These are phyloP conservation scores for Porphyrellus cyaneotinctus DNA, from an alignment of 768 basidiomycete species.

Conservation along the genomic window DNA sequence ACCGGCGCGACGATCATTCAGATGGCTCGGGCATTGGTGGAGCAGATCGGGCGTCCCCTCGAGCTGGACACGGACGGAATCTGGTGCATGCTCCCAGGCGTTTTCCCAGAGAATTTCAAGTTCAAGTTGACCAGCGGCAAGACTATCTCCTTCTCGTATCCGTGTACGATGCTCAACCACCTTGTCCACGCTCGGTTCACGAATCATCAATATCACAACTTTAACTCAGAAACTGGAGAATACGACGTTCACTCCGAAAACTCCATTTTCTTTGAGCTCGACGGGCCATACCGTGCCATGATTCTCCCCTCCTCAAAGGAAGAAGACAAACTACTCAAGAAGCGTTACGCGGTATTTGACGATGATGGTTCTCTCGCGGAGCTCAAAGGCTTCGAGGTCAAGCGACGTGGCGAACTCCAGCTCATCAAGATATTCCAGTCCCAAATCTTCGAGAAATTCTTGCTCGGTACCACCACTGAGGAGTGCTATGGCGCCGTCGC, in stretches of 20 bases:
- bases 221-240: conserved; percentile 78
- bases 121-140: conserved; percentile 90
- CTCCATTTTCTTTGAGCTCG: conserved; percentile 98
- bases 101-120: conserved; percentile 97
- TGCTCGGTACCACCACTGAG: conserved; percentile 87
- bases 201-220: conserved; percentile 95
- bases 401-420: conserved; percentile 94
- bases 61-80: conserved; percentile 99
- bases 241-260: conserved; percentile 91
- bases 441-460: conserved; percentile 96
- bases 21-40: conserved; percentile 95
- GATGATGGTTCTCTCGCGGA: conserved; percentile 97
- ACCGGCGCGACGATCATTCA: conserved; percentile 98
- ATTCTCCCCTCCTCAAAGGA: conserved; percentile 98
- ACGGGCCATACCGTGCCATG: conserved; percentile 99
- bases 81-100: conserved; percentile 99
- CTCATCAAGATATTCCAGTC: conserved; percentile 99
- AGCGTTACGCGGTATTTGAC: conserved; percentile 98
- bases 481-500: conserved; percentile 97
- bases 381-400: conserved; percentile 98
- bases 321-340: conserved; percentile 97
- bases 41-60: conserved; percentile 94
- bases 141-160: conserved; percentile 86
- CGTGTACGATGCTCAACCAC: conserved; percentile 99
- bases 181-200: conserved; percentile 94